Conservation (phyloP, 2,329 filamentous ascomycete genomes). For the Penicillium sclerotigenum region DNA sequence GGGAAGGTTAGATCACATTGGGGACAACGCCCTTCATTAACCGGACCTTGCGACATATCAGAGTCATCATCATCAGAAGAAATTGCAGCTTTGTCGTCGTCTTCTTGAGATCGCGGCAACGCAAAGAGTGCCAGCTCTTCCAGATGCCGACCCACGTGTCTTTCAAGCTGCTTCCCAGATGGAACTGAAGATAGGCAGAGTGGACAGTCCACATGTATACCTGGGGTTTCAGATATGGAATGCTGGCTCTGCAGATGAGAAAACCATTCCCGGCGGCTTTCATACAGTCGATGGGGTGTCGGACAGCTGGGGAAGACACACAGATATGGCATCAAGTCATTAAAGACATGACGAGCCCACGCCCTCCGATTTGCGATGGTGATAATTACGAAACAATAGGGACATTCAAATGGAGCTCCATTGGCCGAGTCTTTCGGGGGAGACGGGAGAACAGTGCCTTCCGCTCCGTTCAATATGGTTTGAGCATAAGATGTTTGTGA, state of each 20-base stretch:
- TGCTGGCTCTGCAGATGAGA: neutral
- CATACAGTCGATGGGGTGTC: constrained; percentile 17
- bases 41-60: neutral
- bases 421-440: constrained; percentile 23
- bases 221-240: neutral
- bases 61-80: neutral
- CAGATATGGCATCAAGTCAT: constrained; percentile 41
- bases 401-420: constrained; percentile 38
- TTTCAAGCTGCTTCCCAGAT: neutral
- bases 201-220: neutral
- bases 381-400: constrained; percentile 42
- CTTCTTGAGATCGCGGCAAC: neutral
- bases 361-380: constrained; percentile 20
- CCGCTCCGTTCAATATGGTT: neutral
- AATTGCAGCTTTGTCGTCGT: neutral
- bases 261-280: constrained; percentile 18
- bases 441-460: constrained; percentile 22
- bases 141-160: neutral
- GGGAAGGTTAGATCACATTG: neutral
- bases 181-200: neutral
- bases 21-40: neutral
- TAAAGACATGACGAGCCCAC: constrained; percentile 42
- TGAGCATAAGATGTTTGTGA: neutral
- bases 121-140: neutral
- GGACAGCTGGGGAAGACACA: constrained; percentile 33